Conservation (phyloP, 495 filamentous ascomycete genomes). For the Elasticomyces elasticus region DNA sequence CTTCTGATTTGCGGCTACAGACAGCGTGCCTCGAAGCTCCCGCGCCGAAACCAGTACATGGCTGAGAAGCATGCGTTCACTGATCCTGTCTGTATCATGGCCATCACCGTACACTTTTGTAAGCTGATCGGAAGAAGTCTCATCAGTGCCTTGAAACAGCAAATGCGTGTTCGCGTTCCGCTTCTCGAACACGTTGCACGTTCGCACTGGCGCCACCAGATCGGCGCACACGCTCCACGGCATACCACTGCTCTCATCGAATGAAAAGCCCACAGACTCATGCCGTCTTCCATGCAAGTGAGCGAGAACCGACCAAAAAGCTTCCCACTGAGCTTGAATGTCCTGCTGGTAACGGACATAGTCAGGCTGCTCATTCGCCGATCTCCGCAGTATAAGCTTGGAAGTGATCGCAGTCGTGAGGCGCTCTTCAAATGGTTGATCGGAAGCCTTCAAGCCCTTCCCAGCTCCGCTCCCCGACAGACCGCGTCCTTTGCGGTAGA, state of each 20-base stretch:
- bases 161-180: conserved; percentile 46
- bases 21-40: conserved; percentile 11
- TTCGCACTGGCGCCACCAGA: conserved; percentile 62
- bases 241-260: conserved; percentile 58
- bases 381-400: conserved; percentile 50
- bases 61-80: neutral
- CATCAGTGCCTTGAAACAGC: conserved; percentile 6
- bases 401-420: conserved; percentile 61
- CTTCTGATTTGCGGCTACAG: neutral
- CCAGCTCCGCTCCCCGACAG: neutral
- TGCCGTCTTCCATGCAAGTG: conserved; percentile 80
- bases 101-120: neutral
- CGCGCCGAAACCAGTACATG: conserved; percentile 4
- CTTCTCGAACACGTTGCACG: conserved; percentile 67
- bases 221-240: conserved; percentile 78
- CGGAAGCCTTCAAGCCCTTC: conserved; percentile 20
- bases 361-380: conserved; percentile 55
- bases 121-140: neutral
- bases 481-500: conserved; percentile 42
- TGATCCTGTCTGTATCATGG: neutral
- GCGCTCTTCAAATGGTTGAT: conserved; percentile 50
- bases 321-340: conserved; percentile 75
- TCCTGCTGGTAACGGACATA: conserved; percentile 59
- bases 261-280: conserved; percentile 64
- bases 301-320: conserved; percentile 72